Conservation (phyloP, 2,329 filamentous ascomycete species). For the Colletotrichum plurivorum region DNA sequence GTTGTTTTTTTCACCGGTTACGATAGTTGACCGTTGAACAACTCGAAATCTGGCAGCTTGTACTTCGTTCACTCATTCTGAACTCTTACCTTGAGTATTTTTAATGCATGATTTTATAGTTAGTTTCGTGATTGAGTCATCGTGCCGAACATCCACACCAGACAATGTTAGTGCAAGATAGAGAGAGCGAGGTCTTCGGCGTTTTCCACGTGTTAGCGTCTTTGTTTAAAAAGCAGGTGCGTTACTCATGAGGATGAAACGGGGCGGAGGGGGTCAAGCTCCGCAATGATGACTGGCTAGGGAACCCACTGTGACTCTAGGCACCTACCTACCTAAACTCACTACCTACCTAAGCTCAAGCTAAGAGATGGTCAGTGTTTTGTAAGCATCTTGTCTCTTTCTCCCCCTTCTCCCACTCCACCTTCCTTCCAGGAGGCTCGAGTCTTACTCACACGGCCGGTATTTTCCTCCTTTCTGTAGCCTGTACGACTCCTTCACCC, state of each 20-base stretch:
- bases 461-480: not conserved
- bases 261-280: constrained; percentile 9
- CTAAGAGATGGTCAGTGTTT: too few species aligned
- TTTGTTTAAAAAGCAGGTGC: too few species aligned
- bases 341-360: too few species aligned
- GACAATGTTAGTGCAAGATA: not conserved
- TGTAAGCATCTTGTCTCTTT: not conserved
- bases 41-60: too few species aligned
- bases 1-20: not conserved
- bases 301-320: too few species aligned
- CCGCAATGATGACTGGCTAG: constrained; percentile 6
- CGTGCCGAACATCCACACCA: not conserved
- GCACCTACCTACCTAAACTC: not conserved
- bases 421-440: too few species aligned
- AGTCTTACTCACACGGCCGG: not conserved
- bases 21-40: too few species aligned
- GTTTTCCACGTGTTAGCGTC: constrained; percentile 11
- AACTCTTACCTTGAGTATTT: not conserved
- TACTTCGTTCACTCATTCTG: too few species aligned
- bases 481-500: not conserved
- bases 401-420: not conserved
- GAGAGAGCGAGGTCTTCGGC: constrained; percentile 13
- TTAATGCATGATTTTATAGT: not conserved
- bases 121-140: constrained; percentile 11
- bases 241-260: constrained; percentile 3